Conservation (phyloP, 2,329 filamentous ascomycete genomes). For the Penicillium verrucosum region DNA sequence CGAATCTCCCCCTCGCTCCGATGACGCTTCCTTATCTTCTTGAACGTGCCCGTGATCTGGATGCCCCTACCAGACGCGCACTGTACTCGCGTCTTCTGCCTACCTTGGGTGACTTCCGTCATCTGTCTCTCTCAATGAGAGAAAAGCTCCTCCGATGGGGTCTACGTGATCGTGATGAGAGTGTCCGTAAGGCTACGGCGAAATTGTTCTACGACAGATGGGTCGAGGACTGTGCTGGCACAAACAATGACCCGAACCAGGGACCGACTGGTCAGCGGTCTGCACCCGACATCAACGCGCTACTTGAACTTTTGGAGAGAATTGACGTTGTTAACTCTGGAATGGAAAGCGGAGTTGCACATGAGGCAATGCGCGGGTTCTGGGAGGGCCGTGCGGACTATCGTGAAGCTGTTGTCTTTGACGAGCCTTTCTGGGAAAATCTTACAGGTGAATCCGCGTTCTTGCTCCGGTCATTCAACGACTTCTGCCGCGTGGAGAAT, state of each 20-base stretch:
- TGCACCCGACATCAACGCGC: slow-evolving; percentile 71
- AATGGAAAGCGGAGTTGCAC: slow-evolving; percentile 81
- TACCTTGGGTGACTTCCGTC: slow-evolving; percentile 86
- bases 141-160: slow-evolving; percentile 96
- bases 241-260: slow-evolving; percentile 57
- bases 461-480: slow-evolving; percentile 87
- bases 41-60: slow-evolving; percentile 85
- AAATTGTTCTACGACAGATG: slow-evolving; percentile 91
- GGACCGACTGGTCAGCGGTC: slow-evolving; percentile 50
- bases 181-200: slow-evolving; percentile 85
- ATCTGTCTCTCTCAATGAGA: slow-evolving; percentile 87
- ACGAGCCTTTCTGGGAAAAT: slow-evolving; percentile 47
- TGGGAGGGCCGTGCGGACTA: slow-evolving; percentile 80
- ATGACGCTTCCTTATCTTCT: slow-evolving; percentile 81
- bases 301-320: slow-evolving; percentile 86
- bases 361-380: slow-evolving; percentile 93
- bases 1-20: slow-evolving; percentile 84
- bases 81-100: slow-evolving; percentile 86
- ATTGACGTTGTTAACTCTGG: slow-evolving; percentile 92
- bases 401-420: slow-evolving; percentile 44
- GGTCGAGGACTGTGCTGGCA: slow-evolving; percentile 89
- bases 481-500: slow-evolving; percentile 75
- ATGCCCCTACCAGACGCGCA: slow-evolving; percentile 76
- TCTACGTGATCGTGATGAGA: slow-evolving; percentile 87
- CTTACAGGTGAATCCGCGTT: slow-evolving; percentile 78